Evolutionary conservation across 805 yeast species (phyloP).

Genomic region (Wickerhamomyces xylosicus): DNA sequence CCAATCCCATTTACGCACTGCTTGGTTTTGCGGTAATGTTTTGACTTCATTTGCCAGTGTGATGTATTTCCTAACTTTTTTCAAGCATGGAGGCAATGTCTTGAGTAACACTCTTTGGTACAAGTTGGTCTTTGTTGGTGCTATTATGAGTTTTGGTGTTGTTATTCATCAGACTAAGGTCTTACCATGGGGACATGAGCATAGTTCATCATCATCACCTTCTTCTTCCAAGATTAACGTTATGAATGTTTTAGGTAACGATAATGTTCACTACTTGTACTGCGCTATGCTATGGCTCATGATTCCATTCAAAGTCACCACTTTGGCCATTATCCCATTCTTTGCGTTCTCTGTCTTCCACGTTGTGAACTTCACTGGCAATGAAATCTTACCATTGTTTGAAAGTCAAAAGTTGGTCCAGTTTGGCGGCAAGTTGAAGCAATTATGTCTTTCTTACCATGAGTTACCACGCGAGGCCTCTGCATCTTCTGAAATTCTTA

Average conservation of each 20-base stretch:
- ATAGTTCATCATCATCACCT: conserved; percentile 11
- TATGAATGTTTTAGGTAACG: conserved; percentile 38
- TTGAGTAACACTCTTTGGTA: conserved; percentile 38
- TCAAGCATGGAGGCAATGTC: conserved; percentile 17
- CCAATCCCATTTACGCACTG: not conserved
- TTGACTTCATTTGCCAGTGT: not conserved
- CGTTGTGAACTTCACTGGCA: conserved; percentile 57
- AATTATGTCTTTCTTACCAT: conserved; percentile 42
- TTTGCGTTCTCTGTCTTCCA: conserved; percentile 76
- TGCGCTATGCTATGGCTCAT: conserved; percentile 44
- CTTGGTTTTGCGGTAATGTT: not conserved
- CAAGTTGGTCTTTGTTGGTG: conserved; percentile 50
- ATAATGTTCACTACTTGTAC: conserved; percentile 62
- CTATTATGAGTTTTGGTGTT: conserved; percentile 65
- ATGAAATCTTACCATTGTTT: conserved; percentile 55
- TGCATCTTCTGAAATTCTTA: conserved; percentile 44
- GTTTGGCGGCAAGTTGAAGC: conserved; percentile 20
- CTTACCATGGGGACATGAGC: not conserved
- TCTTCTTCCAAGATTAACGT: conserved; percentile 13
- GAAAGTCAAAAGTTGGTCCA: conserved; percentile 16
- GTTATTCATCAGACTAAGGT: conserved; percentile 45
- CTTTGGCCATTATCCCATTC: conserved; percentile 60
- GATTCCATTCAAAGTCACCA: conserved; percentile 41
- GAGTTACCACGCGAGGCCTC: conserved; percentile 50
- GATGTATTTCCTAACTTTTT: conserved; percentile 26